Base-by-base conservation (phyloP, 768 basidiomycete species). In the Xerocomellus intermedius region DNA sequence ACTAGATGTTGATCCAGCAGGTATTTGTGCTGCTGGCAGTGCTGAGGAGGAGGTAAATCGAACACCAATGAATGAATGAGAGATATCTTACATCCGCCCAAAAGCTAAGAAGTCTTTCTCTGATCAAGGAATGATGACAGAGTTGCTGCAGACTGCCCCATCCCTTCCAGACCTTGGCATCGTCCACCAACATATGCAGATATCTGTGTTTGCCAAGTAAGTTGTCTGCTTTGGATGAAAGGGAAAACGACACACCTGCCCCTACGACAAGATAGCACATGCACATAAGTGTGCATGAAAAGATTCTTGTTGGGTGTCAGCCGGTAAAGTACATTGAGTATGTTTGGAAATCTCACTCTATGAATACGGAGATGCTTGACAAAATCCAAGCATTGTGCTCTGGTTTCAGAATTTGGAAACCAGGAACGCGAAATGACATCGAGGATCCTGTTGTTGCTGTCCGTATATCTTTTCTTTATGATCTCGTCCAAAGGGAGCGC, bases 281-380 rank as follows among this genome's bases (percentile, higher is more conserved):
- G 68, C n/a, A 59, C 39, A 42, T 60, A 71, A 4, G 56, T 58
- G 35, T 71, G 46, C 54, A 63, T 47, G 21, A 68, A 65, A 28
- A 72, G 52, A 49, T 60, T n/a, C 68, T 69, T 42, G 47, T 35
- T 16, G 36, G 10, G 16, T 8, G 48, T 69, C 47, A 64, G 52
- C 30, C 22, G 32, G 42, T 19, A 3, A n/a, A 14, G 19, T 26
- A 33, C 2, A 10, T 17, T 4, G 52, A 38, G 33, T 4, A 45
- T 28, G 19, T 8, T 14, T 48, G 13, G 2, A 22, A 30, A 13
- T 24, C 52, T 53, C 41, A 71, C 68, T 37, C 17, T 69, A 28
- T 68, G 48, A 8, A 69, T 43, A 32, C 54, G 60, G 32, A 69
- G 48, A 42, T 22, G 1, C 0, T 33, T 1, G 32, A 71, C 42